Base-by-base conservation (phyloP, 352 stramenopile genomes). In the Aphanomyces invadans region DNA sequence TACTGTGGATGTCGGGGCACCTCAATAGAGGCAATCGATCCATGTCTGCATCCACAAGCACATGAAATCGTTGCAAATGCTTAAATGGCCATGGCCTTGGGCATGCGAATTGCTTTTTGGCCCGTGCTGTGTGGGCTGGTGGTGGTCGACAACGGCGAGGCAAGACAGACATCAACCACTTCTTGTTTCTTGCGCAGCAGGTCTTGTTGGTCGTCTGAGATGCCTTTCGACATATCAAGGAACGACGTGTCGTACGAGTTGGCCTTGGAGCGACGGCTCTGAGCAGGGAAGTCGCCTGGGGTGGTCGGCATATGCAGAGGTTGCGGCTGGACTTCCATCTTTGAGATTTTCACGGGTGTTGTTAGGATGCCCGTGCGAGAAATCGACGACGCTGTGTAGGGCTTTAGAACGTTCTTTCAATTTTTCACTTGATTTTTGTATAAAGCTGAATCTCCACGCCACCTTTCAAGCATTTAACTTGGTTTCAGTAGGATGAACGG, bases 61-160 rank as follows among this genome's bases (percentile, higher is more conserved):
- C 15, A 45, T 32, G 5, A n/a, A 56, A 19, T 23, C 21, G 21
- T 15, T 49, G 31, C 7, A 36, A 31, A 36, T 5, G n/a, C n/a
- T 73, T 80, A 86, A 70, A 85, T 83, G 56, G 64, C 73, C 76
- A 87, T 84, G 48, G 77, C 77, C 70, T 88, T 88, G 62, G 79
- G 79, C 79, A 86, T 88, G 12, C 70, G 51, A 45, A 88, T 76
- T 29, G 79, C 74, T 68, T 87, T 87, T 70, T 87, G 79, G 56
- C 82, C 79, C 44, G 73, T 77, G 23, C 68, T 66, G 62, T 79
- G 72, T 28, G 79, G 79, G 62, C 79, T 87, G 23, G 17, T 38
- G 3, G 36, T 23, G 5, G 62, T 36, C 25, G 48, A 31, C 3
- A 28, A 10, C 23, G 53, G 29, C 31, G 29, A 48, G 15, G 36